Conservation (phyloP, 805 yeast species). For the Barnettozyma sp. region DNA sequence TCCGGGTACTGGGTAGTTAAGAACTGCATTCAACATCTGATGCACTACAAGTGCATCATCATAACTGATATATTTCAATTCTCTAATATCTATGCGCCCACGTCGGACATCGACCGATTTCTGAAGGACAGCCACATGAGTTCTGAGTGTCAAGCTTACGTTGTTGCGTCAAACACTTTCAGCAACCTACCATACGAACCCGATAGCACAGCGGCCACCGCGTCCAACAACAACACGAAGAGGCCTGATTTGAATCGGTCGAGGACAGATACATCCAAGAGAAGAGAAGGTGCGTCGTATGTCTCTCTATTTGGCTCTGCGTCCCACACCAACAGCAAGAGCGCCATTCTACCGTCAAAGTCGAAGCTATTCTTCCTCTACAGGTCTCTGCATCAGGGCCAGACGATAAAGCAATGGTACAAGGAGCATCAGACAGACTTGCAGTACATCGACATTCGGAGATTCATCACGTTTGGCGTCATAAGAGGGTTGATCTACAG, state of each 20-base stretch:
- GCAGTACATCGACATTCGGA: conserved; percentile 66
- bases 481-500: conserved; percentile 76
- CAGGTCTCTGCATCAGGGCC: conserved; percentile 71
- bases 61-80: conserved; percentile 87
- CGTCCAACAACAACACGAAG: no score
- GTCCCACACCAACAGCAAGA: conserved; percentile 7
- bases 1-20: conserved; percentile 73
- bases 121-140: conserved; percentile 60
- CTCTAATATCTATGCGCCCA: conserved; percentile 80
- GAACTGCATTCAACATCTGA: conserved; percentile 83
- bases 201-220: no score
- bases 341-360: conserved; percentile 46
- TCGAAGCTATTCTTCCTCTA: conserved; percentile 67
- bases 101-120: conserved; percentile 67
- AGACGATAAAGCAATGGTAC: conserved; percentile 77
- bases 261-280: conserved; percentile 6
- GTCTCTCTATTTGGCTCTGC: conserved; percentile 13
- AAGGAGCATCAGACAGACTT: conserved; percentile 52
- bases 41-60: conserved; percentile 82
- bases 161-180: conserved; percentile 40
- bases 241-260: conserved; percentile 3
- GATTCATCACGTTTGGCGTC: conserved; percentile 83
- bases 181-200: conserved; percentile 28
- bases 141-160: conserved; percentile 80
- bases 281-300: conserved; percentile 8